Base-by-base conservation (phyloP, 768 basidiomycete species). In the Erythrobasidium yunnanense region DNA sequence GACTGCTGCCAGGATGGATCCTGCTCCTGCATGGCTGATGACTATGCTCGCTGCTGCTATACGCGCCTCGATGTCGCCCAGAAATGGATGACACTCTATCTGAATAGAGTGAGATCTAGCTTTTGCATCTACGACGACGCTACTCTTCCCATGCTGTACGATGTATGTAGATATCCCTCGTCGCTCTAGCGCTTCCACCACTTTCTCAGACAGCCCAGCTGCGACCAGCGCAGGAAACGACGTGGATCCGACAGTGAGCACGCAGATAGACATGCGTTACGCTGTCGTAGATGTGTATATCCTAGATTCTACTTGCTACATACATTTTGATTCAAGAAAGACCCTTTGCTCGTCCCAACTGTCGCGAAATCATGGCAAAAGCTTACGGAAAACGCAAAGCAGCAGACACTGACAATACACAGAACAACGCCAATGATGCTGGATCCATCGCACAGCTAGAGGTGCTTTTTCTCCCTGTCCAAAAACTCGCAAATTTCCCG, bases 21-120 rank as follows among this genome's bases (percentile, higher is more conserved):
- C 93, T 22, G 93, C 87, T 56, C 93, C 93, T 96, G 67, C 93
- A 80, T 97, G 93, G 71, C 89, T 88, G 38, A 99, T 86, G 55
- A 99, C 81, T 54, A 91, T 77, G 73, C 90, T 85, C 51, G 87
- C 85, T 20, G 74, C 78, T 33, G 79, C 78, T 66, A 86, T 85
- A 45, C 85, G 82, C 3, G 79, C 80, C 57, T 83, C 79, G 67
- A 96, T 79, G 22, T 85, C 83, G 7, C 84, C 79, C 73, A 85
- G 87, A 78, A 87, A 92, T 69, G 78, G 81, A 81, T 86, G 87
- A 34, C 84, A 76, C 70, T 86, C 81, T 53, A 92, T 79, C 18
- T 75, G 69, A 33, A 25, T 0, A n/a, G n/a, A n/a, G n/a, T n/a
- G n/a, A n/a, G n/a, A n/a, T 58, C 62, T 1, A 42, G 29, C 1